phyloP scores from a whole-genome alignment of 352 stramenopile genomes.

The Phytophthora pini region DNA sequence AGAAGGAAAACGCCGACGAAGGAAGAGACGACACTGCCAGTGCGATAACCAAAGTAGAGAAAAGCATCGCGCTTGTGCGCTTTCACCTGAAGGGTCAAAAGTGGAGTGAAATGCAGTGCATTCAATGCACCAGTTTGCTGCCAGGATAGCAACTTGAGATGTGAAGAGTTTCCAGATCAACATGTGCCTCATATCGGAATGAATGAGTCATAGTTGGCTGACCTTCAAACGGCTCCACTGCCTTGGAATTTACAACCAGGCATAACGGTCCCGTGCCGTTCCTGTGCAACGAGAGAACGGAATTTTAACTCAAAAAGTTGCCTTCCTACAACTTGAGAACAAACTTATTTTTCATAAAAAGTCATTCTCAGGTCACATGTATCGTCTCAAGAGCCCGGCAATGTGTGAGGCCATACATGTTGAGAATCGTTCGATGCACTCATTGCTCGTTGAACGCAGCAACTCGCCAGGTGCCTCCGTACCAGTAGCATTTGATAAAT shows the following conservation, averaged over 20 bases:
- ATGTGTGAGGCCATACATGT: too few species aligned
- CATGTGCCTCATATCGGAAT: not conserved
- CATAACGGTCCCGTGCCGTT: too few species aligned
- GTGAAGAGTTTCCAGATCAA: constrained; percentile 13
- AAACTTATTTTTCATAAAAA: not conserved
- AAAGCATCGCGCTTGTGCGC: constrained; percentile 1
- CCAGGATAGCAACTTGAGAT: constrained; percentile 14
- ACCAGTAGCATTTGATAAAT: too few species aligned
- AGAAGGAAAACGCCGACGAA: constrained; percentile 15
- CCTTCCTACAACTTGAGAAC: not conserved
- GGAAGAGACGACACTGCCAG: not conserved
- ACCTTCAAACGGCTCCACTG: not conserved
- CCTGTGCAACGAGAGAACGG: too few species aligned
- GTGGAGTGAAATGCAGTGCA: not conserved
- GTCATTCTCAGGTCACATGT: not conserved
- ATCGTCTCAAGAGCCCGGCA: not conserved
- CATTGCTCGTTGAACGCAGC: too few species aligned
- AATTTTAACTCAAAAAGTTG: too few species aligned
- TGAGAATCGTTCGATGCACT: too few species aligned
- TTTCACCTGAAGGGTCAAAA: not conserved
- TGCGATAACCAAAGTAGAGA: constrained; percentile 8
- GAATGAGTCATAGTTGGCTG: not conserved
- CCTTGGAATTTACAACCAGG: not conserved
- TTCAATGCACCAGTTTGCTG: not conserved
- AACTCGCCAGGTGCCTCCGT: too few species aligned